These are phyloP conservation scores for Acanthamoeba sp. DNA, from an alignment of 208 protist genomes.

Conservation along the genomic window DNA sequence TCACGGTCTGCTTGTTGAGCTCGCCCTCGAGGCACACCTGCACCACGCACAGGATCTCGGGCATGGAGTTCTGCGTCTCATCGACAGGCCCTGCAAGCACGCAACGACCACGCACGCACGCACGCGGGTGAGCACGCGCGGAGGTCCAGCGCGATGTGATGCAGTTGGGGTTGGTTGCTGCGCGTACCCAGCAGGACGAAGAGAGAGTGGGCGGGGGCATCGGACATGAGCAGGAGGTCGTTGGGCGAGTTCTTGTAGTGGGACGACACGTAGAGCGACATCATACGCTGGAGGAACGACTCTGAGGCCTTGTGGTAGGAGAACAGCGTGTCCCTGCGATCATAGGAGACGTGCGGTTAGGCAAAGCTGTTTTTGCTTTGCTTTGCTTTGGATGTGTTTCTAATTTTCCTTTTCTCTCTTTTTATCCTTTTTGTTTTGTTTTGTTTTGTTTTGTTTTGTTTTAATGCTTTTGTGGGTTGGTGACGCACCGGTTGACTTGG, in stretches of 20 bases:
- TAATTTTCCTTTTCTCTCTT: no score
- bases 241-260: slow-evolving; percentile 99
- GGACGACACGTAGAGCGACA: slow-evolving; percentile 95
- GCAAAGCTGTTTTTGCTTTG: no score
- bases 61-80: slow-evolving; percentile 87
- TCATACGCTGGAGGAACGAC: slow-evolving; percentile 96
- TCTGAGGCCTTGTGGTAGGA: slow-evolving; percentile 96
- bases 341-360: neutral
- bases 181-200: slow-evolving; percentile 97
- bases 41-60: slow-evolving; percentile 98
- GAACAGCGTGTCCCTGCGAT: slow-evolving; percentile 99
- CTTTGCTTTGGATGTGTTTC: no score
- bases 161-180: no score
- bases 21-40: slow-evolving; percentile 98
- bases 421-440: no score
- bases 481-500: neutral
- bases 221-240: slow-evolving; percentile 99
- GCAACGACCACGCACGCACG: no score
- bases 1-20: slow-evolving; percentile 94
- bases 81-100: slow-evolving; percentile 85
- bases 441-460: no score
- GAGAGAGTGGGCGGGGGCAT: slow-evolving; percentile 99
- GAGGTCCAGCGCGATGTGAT: no score
- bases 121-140: no score
- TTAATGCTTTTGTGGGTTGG: no score